These are phyloP conservation scores for Trichoderma harzianum DNA, from an alignment of 2,329 filamentous ascomycete species.

Conservation along the genomic window DNA sequence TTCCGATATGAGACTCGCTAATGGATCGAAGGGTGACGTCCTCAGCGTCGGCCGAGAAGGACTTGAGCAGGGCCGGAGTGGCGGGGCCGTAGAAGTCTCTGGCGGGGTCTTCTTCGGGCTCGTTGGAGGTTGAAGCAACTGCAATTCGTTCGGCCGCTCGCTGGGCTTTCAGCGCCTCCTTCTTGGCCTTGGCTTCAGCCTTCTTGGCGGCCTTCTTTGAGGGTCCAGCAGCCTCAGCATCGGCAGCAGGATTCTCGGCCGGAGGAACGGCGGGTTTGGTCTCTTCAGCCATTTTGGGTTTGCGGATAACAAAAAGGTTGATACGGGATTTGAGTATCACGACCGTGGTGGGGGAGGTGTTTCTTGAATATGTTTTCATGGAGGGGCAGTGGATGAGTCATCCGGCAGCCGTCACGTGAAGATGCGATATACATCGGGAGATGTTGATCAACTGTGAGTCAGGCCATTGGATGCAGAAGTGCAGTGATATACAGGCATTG, in stretches of 20 bases:
- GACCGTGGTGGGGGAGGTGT: conserved; percentile 12
- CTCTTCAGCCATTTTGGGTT: conserved; percentile 14
- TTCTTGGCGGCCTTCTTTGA: conserved; percentile 76
- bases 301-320: neutral
- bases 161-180: conserved; percentile 76
- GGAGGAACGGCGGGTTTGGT: conserved; percentile 1
- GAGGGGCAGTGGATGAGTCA: conserved; percentile 15
- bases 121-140: conserved; percentile 64
- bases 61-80: conserved; percentile 53
- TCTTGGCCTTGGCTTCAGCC: conserved; percentile 79
- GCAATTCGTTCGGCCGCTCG: conserved; percentile 72
- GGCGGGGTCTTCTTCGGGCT: conserved; percentile 63
- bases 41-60: conserved; percentile 41
- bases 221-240: neutral
- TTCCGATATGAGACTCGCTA: conserved; percentile 61
- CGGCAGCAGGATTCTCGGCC: neutral
- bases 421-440: too few species aligned
- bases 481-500: neutral
- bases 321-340: neutral
- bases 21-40: conserved; percentile 61
- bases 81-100: conserved; percentile 78
- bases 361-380: conserved; percentile 6
- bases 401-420: conserved; percentile 5
- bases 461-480: neutral
- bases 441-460: neutral